Evolutionary conservation across 371 early-diverging fungal species (phyloP).

Genomic region (Mucor lusitanicus): DNA sequence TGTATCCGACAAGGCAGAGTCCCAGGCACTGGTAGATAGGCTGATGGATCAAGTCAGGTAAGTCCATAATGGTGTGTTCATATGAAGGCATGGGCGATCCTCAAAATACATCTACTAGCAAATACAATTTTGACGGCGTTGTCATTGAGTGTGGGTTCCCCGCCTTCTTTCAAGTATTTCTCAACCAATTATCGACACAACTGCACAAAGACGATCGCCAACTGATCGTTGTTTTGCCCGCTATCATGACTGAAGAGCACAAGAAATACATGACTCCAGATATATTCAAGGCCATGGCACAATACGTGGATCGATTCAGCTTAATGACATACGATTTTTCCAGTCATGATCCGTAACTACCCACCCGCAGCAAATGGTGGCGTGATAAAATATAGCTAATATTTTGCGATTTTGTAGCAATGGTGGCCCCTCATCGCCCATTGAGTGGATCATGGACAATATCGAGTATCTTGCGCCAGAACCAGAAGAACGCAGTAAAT

Average conservation of each 20-base stretch:
- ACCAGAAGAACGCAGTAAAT: constrained; percentile 37
- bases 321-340: constrained; percentile 71
- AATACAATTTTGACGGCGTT: constrained; percentile 57
- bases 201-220: constrained; percentile 33
- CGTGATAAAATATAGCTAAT: background rate
- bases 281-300: constrained; percentile 39
- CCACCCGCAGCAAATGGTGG: background rate
- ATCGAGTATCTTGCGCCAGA: constrained; percentile 41
- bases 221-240: constrained; percentile 56
- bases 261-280: constrained; percentile 30
- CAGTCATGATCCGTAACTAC: constrained; percentile 35
- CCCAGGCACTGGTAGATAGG: constrained; percentile 24
- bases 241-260: constrained; percentile 35
- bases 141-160: constrained; percentile 58
- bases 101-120: constrained; percentile 18
- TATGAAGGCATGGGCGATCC: background rate
- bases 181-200: constrained; percentile 24
- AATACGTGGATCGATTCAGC: constrained; percentile 55
- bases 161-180: constrained; percentile 40
- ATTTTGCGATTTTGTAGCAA: constrained; percentile 18
- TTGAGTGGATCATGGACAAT: constrained; percentile 61
- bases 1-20: constrained; percentile 23
- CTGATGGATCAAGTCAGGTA: constrained; percentile 42
- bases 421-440: constrained; percentile 59
- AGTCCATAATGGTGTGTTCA: background rate